Evolutionary conservation across 306 rosid species (phyloP), one percentile per base, ranked within the genome.

Genomic region (Hippophae rhamnoides): DNA sequence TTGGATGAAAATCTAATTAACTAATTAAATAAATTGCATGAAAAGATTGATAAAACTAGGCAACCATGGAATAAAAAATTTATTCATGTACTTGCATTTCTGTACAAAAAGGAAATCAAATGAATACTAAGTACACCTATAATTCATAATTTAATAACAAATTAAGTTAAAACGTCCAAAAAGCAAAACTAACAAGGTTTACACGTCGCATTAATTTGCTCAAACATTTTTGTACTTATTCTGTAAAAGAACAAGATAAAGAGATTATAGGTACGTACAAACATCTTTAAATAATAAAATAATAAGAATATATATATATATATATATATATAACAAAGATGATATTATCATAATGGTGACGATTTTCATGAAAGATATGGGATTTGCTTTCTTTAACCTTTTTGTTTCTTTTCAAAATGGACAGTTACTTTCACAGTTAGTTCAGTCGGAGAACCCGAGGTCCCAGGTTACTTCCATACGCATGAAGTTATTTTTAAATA

Each of bases 361-460:
- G 93, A 86, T 81, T 86, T 89, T 86, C 57, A 83, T 81, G 95
- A 59, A 52, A 13, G 73, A 70, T 68, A 63, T 61, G 62, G 65
- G 60, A 62, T 67, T 62, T 80, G 74, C 61, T 55, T 43, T 67
- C 66, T 77, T 70, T 68, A 52, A 41, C 47, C 61, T 81, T 72
- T 64, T 58, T 69, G 77, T 73, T 70, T 60, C 72, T 80, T 78
- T 81, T 73, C 81, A 64, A 76, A 79, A 76, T 65, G 59, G 57
- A 59, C 74, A 72, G 81, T 69, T 80, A 60, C 70, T 80, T 81
- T 72, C 76, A 60, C 38, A 31, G 38, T 31, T 31, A 31, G 74
- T 67, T 81, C 83, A 67, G 68, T 73, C 63, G 72, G 52, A 51
- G 58, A 68, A 62, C 56, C 53, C 46, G 23, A 18, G 23, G 23